Percentiles rank a stretch among this genome's conserved stretches.
These are phyloP conservation scores for Geosmithia putterillii DNA, from an alignment of 2,329 filamentous ascomycete genomes.

Conservation along the genomic window DNA sequence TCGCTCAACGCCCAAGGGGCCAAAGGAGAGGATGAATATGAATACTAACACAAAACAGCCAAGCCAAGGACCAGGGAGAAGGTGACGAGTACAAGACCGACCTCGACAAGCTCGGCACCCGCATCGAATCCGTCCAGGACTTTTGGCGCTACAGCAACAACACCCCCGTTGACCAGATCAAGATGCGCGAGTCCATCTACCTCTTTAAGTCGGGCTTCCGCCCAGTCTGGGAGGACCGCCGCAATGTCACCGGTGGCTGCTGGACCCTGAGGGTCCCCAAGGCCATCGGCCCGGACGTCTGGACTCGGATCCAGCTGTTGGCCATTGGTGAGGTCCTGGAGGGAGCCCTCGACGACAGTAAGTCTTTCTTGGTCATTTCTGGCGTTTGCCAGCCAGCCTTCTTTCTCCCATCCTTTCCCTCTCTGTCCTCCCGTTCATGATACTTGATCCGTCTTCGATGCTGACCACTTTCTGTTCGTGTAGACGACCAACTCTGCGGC, in stretches of 20 bases:
- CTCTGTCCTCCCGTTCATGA: background rate
- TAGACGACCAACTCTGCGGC: constrained; percentile 80
- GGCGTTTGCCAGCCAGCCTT: background rate
- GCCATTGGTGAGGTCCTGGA: constrained; percentile 76
- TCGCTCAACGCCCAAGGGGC: background rate
- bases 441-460: background rate
- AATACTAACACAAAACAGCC: constrained; percentile 15
- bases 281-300: constrained; percentile 58
- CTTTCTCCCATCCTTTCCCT: background rate
- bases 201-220: constrained; percentile 69
- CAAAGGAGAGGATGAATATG: too few species aligned
- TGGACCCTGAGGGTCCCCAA: constrained; percentile 91
- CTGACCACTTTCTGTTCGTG: constrained; percentile 3
- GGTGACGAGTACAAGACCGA: constrained; percentile 36
- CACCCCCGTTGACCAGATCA: constrained; percentile 62
- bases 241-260: constrained; percentile 74
- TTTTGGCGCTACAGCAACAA: constrained; percentile 80
- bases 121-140: constrained; percentile 72
- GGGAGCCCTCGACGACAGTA: constrained; percentile 57
- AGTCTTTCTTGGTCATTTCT: constrained; percentile 12
- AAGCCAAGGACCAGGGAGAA: constrained; percentile 29
- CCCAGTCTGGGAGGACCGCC: constrained; percentile 73
- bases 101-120: constrained; percentile 49
- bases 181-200: constrained; percentile 66
- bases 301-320: constrained; percentile 70